Conservation (phyloP, 345 rosid genomes). For the Dovyalis caffra region DNA sequence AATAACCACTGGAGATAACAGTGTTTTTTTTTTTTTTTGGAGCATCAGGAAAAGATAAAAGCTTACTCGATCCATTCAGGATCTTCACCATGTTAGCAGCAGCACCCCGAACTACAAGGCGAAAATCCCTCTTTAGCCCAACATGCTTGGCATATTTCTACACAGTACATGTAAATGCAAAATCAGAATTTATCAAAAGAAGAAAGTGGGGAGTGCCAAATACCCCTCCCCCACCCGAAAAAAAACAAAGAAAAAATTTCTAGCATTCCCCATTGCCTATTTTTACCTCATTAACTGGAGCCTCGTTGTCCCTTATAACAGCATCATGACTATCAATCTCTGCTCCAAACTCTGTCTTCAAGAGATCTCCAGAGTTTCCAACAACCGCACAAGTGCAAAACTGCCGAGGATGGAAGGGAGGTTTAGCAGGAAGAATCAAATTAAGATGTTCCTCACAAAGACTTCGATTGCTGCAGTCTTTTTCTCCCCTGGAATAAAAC, state of each 20-base stretch:
- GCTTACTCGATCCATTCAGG: slow-evolving; percentile 75
- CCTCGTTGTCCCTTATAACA: slow-evolving; percentile 92
- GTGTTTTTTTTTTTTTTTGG: neutral
- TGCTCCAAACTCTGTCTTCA: slow-evolving; percentile 77
- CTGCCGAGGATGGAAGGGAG: slow-evolving; percentile 84
- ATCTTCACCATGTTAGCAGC: slow-evolving; percentile 91
- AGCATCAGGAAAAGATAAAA: slow-evolving; percentile 17
- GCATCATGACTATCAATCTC: slow-evolving; percentile 95
- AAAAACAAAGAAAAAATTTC: neutral
- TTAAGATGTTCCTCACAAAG: slow-evolving; percentile 90
- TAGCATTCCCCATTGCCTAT: slow-evolving; percentile 1
- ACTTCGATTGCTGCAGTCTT: slow-evolving; percentile 74
- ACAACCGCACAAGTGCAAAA: slow-evolving; percentile 86
- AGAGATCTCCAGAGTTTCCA: slow-evolving; percentile 93
- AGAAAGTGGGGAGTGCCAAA: slow-evolving; percentile 12
- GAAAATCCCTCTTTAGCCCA: slow-evolving; percentile 92
- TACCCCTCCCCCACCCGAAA: neutral
- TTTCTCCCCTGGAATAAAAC: slow-evolving; percentile 61
- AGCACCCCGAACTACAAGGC: slow-evolving; percentile 92
- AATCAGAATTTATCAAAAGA: slow-evolving; percentile 27
- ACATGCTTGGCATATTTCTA: slow-evolving; percentile 89
- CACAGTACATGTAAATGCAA: slow-evolving; percentile 15
- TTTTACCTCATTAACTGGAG: slow-evolving; percentile 91
- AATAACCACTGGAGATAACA: neutral
- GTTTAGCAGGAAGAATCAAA: slow-evolving; percentile 75